Conservation (phyloP, 768 basidiomycete genomes). For the Rhodotorula toruloides region DNA sequence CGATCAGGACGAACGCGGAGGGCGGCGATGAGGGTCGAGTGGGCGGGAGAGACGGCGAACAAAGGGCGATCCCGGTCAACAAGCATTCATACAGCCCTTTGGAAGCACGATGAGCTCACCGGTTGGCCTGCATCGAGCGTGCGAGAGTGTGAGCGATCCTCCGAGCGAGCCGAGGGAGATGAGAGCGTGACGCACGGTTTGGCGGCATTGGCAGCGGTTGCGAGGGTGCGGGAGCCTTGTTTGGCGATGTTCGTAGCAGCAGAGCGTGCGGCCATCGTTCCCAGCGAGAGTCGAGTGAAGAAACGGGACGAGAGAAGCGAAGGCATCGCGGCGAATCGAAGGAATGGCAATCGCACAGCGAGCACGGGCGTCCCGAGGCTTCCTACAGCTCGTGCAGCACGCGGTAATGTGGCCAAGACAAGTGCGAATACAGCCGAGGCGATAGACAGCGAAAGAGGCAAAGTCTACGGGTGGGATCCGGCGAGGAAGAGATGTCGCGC, state of each 20-base stretch:
- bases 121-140: conserved; percentile 9
- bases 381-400: not conserved
- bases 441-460: no score
- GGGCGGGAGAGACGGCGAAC: no score
- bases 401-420: no score
- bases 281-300: no score
- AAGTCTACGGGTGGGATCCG: not conserved
- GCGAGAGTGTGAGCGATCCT: not conserved
- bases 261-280: conserved; percentile 7
- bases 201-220: conserved; percentile 1
- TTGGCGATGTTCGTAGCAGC: conserved; percentile 1
- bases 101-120: not conserved
- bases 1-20: not conserved
- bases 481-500: not conserved
- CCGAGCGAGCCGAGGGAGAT: not conserved
- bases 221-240: conserved; percentile 8
- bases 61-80: no score
- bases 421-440: no score
- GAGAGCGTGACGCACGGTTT: conserved; percentile 15
- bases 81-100: not conserved
- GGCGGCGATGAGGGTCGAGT: not conserved
- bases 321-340: not conserved
- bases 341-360: not conserved
- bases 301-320: not conserved
- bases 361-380: not conserved